These are phyloP conservation scores for Casuarina cunninghamiana DNA, from an alignment of 306 rosid species.

Conservation along the genomic window DNA sequence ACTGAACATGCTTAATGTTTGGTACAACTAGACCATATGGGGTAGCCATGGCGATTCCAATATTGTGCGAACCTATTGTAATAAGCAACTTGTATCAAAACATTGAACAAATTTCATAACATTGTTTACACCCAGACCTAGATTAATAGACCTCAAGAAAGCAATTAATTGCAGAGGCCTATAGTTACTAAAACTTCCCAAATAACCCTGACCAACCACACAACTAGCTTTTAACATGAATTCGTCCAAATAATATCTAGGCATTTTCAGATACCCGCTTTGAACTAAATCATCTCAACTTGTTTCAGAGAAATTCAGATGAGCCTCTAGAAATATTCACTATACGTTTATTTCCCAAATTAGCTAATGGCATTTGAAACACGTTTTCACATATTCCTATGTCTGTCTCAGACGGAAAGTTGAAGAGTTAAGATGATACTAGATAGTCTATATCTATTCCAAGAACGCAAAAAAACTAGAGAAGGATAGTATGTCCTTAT, in stretches of 20 bases:
- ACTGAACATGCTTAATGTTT: slow-evolving; percentile 83
- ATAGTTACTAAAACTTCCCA: not conserved
- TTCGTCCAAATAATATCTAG: not conserved
- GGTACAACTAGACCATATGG: slow-evolving; percentile 87
- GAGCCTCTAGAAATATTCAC: not conserved
- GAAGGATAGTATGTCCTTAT: not conserved
- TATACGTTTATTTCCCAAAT: not conserved
- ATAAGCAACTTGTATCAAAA: slow-evolving; percentile 25
- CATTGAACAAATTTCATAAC: slow-evolving; percentile 8
- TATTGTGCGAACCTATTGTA: slow-evolving; percentile 76
- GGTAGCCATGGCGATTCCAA: slow-evolving; percentile 94
- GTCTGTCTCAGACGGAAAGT: not conserved
- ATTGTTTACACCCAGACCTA: slow-evolving; percentile 9
- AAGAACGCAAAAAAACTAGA: not conserved
- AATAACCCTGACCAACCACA: not conserved
- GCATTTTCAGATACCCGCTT: not conserved
- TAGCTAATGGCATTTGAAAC: not conserved
- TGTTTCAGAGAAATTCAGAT: not conserved
- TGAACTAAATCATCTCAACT: not conserved
- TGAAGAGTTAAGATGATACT: not conserved
- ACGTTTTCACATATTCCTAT: not conserved
- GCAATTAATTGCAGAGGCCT: not conserved
- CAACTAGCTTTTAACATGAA: not conserved
- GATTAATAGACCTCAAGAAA: slow-evolving; percentile 10
- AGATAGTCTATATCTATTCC: not conserved